These are phyloP conservation scores for Lactarius pseudohatsudake DNA, from an alignment of 768 basidiomycete genomes.

Conservation along the genomic window DNA sequence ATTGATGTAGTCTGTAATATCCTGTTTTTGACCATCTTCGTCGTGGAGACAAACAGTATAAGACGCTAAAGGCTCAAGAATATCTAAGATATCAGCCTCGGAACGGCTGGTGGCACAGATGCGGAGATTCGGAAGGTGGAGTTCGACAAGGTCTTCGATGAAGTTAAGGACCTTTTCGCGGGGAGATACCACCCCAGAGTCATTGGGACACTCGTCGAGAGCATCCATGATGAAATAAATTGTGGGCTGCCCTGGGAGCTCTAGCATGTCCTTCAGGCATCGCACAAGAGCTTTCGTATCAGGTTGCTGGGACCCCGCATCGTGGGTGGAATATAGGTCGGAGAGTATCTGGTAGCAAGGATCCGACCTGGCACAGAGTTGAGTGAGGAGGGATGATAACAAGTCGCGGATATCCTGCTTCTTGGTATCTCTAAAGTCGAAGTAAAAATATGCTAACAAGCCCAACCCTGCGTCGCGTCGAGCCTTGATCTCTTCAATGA, in stretches of 20 bases:
- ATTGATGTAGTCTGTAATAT: neutral
- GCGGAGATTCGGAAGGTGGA: neutral
- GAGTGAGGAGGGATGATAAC: neutral
- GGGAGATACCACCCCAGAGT: neutral
- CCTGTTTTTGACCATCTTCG: neutral
- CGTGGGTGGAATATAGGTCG: neutral
- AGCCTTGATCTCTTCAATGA: neutral
- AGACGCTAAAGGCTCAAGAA: neutral
- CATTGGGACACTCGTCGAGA: neutral
- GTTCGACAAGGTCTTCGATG: neutral
- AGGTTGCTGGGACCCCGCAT: neutral
- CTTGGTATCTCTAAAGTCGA: neutral
- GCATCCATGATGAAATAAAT: neutral
- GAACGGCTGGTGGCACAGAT: neutral
- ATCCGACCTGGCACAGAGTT: neutral
- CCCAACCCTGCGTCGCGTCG: neutral
- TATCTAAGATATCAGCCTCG: neutral
- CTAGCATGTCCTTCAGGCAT: neutral
- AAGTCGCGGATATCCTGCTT: neutral
- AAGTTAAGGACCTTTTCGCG: neutral
- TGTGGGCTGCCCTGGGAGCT: neutral
- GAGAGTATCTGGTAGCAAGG: neutral
- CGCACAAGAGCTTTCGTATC: neutral
- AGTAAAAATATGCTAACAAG: neutral
- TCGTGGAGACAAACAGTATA: neutral